Base-by-base conservation (phyloP, 2,329 filamentous ascomycete genomes). In the Pseudopithomyces chartarum region DNA sequence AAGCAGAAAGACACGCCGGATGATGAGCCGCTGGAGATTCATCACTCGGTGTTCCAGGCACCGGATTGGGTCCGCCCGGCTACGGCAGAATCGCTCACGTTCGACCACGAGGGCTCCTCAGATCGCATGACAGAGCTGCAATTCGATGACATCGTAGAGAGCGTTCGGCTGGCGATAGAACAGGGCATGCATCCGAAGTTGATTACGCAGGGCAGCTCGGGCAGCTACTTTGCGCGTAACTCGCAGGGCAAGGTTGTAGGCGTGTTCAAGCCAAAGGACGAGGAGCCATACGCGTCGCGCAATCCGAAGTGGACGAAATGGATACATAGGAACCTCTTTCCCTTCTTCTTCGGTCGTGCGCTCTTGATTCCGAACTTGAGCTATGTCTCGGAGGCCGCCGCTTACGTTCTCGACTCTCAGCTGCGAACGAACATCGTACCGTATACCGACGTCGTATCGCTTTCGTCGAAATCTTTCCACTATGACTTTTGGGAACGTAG, bases 231-330 rank as follows among this genome's bases (percentile, higher is more conserved):
- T 82, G 95, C 95, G 23, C 85, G 93, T 57, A 96, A 97, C 68
- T 86, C 86, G 1, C 89, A 94, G 55, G 95, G 95, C 50, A 97
- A 96, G 79, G 91, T 97, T 15, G 92, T 99, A 3, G 95, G 93
- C 34, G 95, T 99, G 4, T 99, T 99, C 80, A 99, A 99, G 76
- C 95, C 95, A 40, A 99, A 99, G 78, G 95, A 99, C 67, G 95
- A 99, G 79, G 96, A 99, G 76, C 95, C 95, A 0, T 99, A 97
- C 73, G 95, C 95, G 1, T 95, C 91, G 32, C 90, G 92, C 65
- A 99, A 99, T 73, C 95, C 95, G 6, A 99, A 99, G 76, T 98
- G 94, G 94, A 98, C 96, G 67, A 99, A 99, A 78, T 99, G 95
- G 95, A 93, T 99, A 80, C 95, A 99, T 76, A 85, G 95, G 62